Evolutionary conservation across 352 stramenopile genomes (phyloP).

Genomic region (Aphanomyces invadans): DNA sequence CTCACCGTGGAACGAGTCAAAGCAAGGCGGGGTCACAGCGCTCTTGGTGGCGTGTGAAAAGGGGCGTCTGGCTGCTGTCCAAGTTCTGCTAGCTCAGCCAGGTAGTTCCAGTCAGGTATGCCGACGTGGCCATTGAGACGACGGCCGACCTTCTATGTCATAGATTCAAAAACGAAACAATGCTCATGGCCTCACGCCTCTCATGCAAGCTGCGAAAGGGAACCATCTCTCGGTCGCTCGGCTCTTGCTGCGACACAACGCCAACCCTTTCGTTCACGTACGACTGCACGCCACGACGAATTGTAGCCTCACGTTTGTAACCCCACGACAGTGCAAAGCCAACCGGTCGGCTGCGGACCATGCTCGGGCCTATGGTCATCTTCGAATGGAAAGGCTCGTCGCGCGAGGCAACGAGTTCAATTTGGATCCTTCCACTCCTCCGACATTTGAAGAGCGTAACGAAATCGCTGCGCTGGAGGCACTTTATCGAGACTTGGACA

Average conservation of each 20-base stretch:
- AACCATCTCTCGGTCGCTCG: neutral
- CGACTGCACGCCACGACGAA: too few relatives aligned
- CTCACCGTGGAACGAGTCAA: neutral
- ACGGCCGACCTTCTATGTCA: too few relatives aligned
- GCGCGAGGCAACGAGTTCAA: neutral
- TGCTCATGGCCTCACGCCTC: neutral
- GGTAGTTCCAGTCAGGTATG: neutral
- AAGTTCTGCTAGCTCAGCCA: neutral
- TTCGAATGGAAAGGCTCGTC: neutral
- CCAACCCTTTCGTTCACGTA: neutral
- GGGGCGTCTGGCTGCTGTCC: neutral
- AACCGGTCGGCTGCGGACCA: neutral
- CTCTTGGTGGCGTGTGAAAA: conserved; percentile 11
- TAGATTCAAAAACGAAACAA: neutral
- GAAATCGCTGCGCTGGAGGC: neutral
- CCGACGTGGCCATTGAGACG: neutral
- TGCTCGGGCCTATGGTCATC: neutral
- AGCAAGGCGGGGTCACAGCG: neutral
- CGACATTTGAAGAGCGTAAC: conserved; percentile 7
- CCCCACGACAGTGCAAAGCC: neutral
- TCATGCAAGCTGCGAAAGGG: conserved; percentile 2
- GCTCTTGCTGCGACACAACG: neutral
- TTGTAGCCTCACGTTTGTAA: too few relatives aligned
- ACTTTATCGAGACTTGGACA: neutral
- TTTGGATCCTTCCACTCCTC: conserved; percentile 6